Conservation (phyloP, 2,329 filamentous ascomycete species). For the Talaromyces funiculosus region DNA sequence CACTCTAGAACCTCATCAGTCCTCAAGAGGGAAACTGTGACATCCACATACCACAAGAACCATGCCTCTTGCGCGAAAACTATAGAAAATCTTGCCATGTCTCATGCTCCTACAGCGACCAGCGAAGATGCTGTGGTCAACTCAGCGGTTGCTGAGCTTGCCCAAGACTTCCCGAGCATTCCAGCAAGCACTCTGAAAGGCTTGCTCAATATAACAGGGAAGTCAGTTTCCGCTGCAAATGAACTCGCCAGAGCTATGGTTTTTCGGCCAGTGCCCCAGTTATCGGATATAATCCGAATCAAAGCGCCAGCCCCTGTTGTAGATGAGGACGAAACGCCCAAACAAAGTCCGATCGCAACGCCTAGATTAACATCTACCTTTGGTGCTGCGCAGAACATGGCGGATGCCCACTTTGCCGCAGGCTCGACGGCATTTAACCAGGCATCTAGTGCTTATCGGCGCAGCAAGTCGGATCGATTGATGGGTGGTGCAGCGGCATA, state of each 20-base stretch:
- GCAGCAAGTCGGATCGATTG: constrained; percentile 62
- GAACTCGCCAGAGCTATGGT: constrained; percentile 55
- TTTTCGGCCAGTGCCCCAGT: constrained; percentile 27
- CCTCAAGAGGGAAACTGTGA: constrained; percentile 43
- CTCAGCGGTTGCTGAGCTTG: constrained; percentile 50
- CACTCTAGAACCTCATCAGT: constrained; percentile 46
- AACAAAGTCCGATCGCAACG: constrained; percentile 2
- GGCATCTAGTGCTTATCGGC: constrained; percentile 54
- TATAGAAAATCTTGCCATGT: constrained; percentile 49
- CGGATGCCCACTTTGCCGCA: constrained; percentile 43
- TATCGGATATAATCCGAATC: constrained; percentile 42
- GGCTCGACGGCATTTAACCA: constrained; percentile 51
- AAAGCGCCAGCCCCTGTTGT: constrained; percentile 24
- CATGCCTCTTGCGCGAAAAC: constrained; percentile 52
- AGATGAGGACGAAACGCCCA: constrained; percentile 20
- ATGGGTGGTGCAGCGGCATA: constrained; percentile 71
- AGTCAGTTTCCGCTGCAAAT: constrained; percentile 52
- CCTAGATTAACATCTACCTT: constrained; percentile 18
- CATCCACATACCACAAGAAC: constrained; percentile 55
- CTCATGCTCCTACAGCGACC: constrained; percentile 32
- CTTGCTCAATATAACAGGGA: constrained; percentile 52
- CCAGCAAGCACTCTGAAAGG: constrained; percentile 45
- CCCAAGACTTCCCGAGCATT: constrained; percentile 50
- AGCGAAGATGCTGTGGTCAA: constrained; percentile 42
- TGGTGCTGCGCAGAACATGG: constrained; percentile 30